Conservation (phyloP, 2,329 filamentous ascomycete genomes). For the Talaromyces sp. region DNA sequence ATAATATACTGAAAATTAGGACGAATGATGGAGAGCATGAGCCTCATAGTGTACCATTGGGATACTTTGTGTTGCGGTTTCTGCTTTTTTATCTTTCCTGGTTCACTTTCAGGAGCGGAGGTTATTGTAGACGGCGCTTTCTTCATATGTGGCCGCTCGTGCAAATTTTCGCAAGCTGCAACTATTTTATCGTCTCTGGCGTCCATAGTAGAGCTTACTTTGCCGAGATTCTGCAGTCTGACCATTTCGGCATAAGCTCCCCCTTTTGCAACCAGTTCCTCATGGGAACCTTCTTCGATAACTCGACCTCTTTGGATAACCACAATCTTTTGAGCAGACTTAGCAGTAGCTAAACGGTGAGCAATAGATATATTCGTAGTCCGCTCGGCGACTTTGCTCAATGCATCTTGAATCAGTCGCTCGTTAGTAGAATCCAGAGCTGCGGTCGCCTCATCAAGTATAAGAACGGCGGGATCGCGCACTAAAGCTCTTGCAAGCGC, state of each 20-base stretch:
- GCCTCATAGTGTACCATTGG: conserved; percentile 29
- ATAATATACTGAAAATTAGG: conserved; percentile 49
- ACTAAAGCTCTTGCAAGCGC: conserved; percentile 84
- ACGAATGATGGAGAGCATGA: conserved; percentile 41
- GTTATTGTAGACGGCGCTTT: too few species aligned
- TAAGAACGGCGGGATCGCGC: conserved; percentile 59
- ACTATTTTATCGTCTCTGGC: too few species aligned
- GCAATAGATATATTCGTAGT: conserved; percentile 42
- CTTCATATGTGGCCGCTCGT: too few species aligned
- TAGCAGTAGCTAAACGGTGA: conserved; percentile 40
- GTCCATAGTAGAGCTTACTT: not conserved
- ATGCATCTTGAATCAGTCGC: conserved; percentile 36
- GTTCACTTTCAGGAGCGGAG: conserved; percentile 10
- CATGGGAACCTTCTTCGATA: conserved; percentile 38
- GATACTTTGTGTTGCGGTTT: conserved; percentile 20
- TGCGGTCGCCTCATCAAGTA: conserved; percentile 30
- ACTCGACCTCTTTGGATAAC: conserved; percentile 38
- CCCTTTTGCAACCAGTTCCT: conserved; percentile 34
- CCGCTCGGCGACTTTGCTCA: conserved; percentile 31
- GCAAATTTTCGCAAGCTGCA: too few species aligned
- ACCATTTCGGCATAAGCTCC: conserved; percentile 55
- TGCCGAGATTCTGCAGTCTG: conserved; percentile 46
- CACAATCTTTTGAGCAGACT: conserved; percentile 42
- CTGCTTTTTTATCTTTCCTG: conserved; percentile 16
- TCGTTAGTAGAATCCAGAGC: conserved; percentile 44